Base-by-base conservation (phyloP, 176 grass and related monocot species). In the Tillandsia leiboldiana region DNA sequence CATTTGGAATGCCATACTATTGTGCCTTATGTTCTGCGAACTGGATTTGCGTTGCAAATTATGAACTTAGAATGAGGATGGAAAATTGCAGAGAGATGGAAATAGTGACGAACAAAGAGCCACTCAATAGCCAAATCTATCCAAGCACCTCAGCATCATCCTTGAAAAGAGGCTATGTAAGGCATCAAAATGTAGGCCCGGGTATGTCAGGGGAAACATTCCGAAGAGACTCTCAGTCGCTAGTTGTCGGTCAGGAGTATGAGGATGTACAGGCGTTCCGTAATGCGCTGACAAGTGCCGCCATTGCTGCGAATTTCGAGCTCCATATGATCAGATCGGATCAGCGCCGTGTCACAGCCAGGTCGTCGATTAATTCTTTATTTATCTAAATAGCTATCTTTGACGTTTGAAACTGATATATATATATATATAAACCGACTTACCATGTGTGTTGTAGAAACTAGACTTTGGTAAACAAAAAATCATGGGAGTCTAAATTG, bases 261-360 rank as follows among this genome's bases (percentile, higher is more conserved):
- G 53, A 58, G 13, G 71, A 73, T 73, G 71, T 73, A 29, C 71
- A 73, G 71, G 49, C 54, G 26, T 73, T 73, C 62, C 54, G 71
- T 14, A 73, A 73, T 49, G 53, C 71, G 1, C 26, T 63, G 10
- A 73, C 71, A 14, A 73, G 54, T 23, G 71, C 42, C 62, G 54
- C 71, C 56, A 73, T 63, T 50, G 42, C 56, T 63, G 56, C 71
- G 8, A 73, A 73, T 73, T 63, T 73, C 26, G 33, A 73, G 71
- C 71, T 73, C 26, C 47, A 63, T 23, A 73, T 63, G 71, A 26
- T 63, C 71, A 29, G 56, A 17, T 73, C 71, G 17, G 71, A 73
- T 10, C 71, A 73, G 71, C 71, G 71, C 26, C 71, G 71, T 26
- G 71, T 73, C 56, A 73, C 71, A 63, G 71, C 71, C 56, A 73